Conservation (phyloP, 2,329 filamentous ascomycete species). For the Microcyclospora pomicola region DNA sequence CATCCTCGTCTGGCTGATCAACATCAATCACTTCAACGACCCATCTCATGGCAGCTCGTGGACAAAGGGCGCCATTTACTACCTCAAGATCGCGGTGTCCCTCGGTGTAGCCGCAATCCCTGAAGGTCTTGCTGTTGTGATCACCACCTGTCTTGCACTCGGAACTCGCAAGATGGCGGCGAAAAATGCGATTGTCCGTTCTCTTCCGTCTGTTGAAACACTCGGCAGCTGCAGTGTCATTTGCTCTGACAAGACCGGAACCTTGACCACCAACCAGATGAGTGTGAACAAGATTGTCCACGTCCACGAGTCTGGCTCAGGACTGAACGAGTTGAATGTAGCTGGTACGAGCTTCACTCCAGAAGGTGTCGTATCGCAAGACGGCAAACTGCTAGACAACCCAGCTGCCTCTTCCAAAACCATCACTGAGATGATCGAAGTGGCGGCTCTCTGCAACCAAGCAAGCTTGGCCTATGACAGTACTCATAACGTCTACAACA, state of each 20-base stretch:
- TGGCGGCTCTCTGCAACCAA: constrained; percentile 73
- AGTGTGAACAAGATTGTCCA: constrained; percentile 89
- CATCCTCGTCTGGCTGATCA: constrained; percentile 93
- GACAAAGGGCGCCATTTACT: constrained; percentile 97
- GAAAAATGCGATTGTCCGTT: constrained; percentile 94
- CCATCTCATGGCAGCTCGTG: constrained; percentile 74
- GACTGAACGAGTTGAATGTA: constrained; percentile 73
- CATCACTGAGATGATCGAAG: constrained; percentile 60
- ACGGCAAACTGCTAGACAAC: constrained; percentile 55
- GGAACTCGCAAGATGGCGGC: constrained; percentile 98
- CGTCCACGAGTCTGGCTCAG: constrained; percentile 57
- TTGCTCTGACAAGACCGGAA: constrained; percentile 98
- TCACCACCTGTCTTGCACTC: constrained; percentile 93
- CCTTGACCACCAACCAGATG: constrained; percentile 98
- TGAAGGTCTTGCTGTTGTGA: constrained; percentile 92
- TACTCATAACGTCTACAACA: constrained; percentile 60
- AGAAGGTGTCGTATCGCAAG: constrained; percentile 52
- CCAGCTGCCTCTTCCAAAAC: constrained; percentile 60
- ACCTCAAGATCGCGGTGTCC: constrained; percentile 97
- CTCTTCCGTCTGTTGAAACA: constrained; percentile 91
- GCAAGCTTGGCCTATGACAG: constrained; percentile 69
- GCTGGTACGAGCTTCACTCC: constrained; percentile 89
- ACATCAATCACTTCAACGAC: constrained; percentile 93
- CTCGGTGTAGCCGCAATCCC: constrained; percentile 96
- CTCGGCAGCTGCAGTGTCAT: constrained; percentile 98